Conservation (phyloP, 495 filamentous ascomycete species). For the Penicillium coffeae region DNA sequence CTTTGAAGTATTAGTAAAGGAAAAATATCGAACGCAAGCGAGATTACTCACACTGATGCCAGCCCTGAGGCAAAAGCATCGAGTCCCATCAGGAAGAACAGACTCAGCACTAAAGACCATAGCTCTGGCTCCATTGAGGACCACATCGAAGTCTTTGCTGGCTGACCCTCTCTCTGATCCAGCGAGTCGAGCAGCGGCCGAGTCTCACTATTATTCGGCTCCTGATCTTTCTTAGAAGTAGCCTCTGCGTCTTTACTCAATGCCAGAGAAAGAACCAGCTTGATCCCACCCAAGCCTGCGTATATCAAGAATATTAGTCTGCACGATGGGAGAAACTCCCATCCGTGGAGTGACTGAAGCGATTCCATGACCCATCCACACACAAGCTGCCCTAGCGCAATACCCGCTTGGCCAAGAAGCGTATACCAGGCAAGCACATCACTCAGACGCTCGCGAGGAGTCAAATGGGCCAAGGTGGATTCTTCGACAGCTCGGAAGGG, state of each 20-base stretch:
- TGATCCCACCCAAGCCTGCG: slow-evolving; percentile 62
- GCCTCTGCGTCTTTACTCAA: slow-evolving; percentile 61
- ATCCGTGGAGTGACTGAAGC: slow-evolving; percentile 44
- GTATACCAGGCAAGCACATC: slow-evolving; percentile 85
- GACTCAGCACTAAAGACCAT: slow-evolving; percentile 57
- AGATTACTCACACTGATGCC: slow-evolving; percentile 54
- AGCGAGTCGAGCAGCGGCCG: slow-evolving; percentile 41
- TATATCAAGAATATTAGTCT: slow-evolving; percentile 68
- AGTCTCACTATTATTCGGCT: slow-evolving; percentile 29
- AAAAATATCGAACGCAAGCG: background rate
- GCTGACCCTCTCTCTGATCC: slow-evolving; percentile 3
- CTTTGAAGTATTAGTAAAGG: slow-evolving; percentile 21
- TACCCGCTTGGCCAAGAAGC: slow-evolving; percentile 59
- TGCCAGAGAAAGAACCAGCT: slow-evolving; percentile 55
- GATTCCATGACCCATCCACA: slow-evolving; percentile 63
- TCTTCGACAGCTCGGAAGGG: slow-evolving; percentile 87
- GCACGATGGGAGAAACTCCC: slow-evolving; percentile 59
- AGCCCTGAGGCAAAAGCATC: slow-evolving; percentile 80
- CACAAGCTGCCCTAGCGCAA: slow-evolving; percentile 59
- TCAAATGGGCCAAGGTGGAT: slow-evolving; percentile 72
- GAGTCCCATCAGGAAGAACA: slow-evolving; percentile 72
- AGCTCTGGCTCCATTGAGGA: slow-evolving; percentile 55
- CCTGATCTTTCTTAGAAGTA: slow-evolving; percentile 22
- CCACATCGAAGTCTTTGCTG: slow-evolving; percentile 30
- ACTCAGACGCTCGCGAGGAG: slow-evolving; percentile 52